Evolutionary conservation across 2,329 filamentous ascomycete genomes (phyloP), one percentile per base, ranked within the genome.

Genomic region (Colletotrichum zoysiae): DNA sequence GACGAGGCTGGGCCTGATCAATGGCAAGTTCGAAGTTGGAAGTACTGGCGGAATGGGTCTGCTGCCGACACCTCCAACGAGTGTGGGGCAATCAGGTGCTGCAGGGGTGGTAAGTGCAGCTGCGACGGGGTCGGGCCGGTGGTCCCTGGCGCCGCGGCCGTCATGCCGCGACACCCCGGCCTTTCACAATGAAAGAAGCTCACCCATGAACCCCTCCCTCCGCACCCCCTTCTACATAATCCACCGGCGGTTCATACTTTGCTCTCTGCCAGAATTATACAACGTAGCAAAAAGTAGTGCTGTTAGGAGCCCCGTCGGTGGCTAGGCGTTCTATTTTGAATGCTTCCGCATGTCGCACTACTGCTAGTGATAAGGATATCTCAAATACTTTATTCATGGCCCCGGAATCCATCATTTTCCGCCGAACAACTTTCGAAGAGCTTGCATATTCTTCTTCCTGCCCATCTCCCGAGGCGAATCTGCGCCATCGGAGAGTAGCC

Each of bases 401-500:
- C 30, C 5, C 38, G 18, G 14, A n/a, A 18, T 11, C 16, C 23
- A 8, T 70, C 50, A 65, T 56, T 69, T 74, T n/a, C 67, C 73
- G 23, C 63, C 56, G 23, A 74, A 74, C 26, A 74, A 26, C 44
- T 61, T 74, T 56, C 55, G 65, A 59, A 73, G 50, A 38, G 50
- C 48, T 6, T 51, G 60, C 56, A 69, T 23, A n/a, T 72, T 60
- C 40, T 60, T 64, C 57, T 42, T 71, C 51, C 26, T 71, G 9
- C 60, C 33, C 18, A 38, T n/a, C n/a, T 63, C 64, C 5, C n/a
- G 56, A 5, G 60, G 42, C 14, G 71, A 72, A 6, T 71, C 71
- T 12, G 71, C 61, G 5, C 73, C 73, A 48, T 74, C 67, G 6
- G 35, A 65, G 2, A 62, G 42, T 44, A 40, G 18, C 20, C 55